Evolutionary conservation across 2,329 filamentous ascomycete genomes (phyloP), one percentile per base, ranked within the genome.

Genomic region (Fusarium pininemorale): DNA sequence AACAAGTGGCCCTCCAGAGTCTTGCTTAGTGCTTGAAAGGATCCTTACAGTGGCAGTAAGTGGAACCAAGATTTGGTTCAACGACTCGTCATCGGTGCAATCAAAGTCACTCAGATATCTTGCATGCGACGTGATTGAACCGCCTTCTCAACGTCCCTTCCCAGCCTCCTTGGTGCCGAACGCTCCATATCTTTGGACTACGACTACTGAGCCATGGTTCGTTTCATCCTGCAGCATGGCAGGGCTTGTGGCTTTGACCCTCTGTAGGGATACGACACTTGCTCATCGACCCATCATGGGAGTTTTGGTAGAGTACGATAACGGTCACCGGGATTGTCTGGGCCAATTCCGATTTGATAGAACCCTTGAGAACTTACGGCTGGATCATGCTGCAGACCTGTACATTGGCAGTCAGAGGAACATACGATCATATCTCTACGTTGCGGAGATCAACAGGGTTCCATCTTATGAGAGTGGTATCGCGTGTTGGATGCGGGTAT

Each of bases 271-370:
- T 11, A 28, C 13, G 4, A 11, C 18, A 5, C 18, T 47, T 22
- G 18, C 26, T 47, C 13, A 47, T 22, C 44, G 44, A 3, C 44
- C 44, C 4, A 28, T 47, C 9, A 47, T 47, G 0, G 26, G 44
- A 0, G 0, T 22, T 11, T 7, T 28, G 18, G 1, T 47, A 47
- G 18, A 47, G 0, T 28, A 47, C 4, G 26, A 47, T 5, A 5
- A 1, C 26, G 44, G 18, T 15, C 26, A 28, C 13, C 18, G 44
- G 44, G 44, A 47, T 1, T 47, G 44, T 28, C 7, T 47, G 26
- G 44, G 44, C 3, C 44, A 47, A 15, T 47, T 22, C 3, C 24
- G 44, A 28, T 47, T 3, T 15, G 26, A 47, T 15, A 47, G 44
- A 6, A 7, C 18, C 4, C 9, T 47, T 7, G 18, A 11, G 8